Conservation (phyloP, 306 rosid genomes). For the Astragalus membranaceus region DNA sequence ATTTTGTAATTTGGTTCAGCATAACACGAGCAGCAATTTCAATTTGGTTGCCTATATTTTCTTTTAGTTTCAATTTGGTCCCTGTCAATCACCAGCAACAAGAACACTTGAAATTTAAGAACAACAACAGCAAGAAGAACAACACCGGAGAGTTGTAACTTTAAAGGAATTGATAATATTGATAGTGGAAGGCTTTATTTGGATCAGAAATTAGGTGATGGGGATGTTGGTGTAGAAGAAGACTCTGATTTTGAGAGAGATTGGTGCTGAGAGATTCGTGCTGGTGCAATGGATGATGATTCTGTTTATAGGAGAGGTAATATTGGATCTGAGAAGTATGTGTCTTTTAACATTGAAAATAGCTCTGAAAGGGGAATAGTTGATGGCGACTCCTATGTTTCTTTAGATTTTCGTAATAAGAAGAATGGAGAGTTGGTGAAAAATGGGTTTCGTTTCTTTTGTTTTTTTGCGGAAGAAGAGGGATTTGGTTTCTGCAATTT, state of each 20-base stretch:
- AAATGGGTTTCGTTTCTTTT: too few relatives aligned
- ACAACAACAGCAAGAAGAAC: too few relatives aligned
- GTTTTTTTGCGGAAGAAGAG: too few relatives aligned
- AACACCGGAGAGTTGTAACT: constrained; percentile 36
- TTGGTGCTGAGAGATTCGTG: constrained; percentile 33
- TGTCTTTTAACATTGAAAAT: constrained; percentile 62
- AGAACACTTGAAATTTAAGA: too few relatives aligned
- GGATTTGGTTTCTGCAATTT: too few relatives aligned
- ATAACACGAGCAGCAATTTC: too few relatives aligned
- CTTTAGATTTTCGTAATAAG: too few relatives aligned
- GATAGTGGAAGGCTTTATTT: constrained; percentile 29
- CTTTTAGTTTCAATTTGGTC: too few relatives aligned
- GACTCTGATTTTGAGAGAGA: constrained; percentile 54
- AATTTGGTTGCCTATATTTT: too few relatives aligned
- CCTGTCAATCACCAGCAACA: too few relatives aligned
- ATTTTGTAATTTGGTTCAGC: too few relatives aligned
- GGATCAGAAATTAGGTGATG: constrained; percentile 32
- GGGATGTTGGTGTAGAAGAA: constrained; percentile 38
- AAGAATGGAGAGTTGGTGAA: too few relatives aligned
- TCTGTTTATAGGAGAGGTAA: constrained; percentile 35
- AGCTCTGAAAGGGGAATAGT: constrained; percentile 32
- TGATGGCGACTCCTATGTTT: constrained; percentile 27
- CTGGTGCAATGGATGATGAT: constrained; percentile 43
- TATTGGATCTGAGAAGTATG: constrained; percentile 45
- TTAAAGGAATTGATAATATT: constrained; percentile 15